A percentile compares a stretch with the other conserved stretches of the same genome.
Evolutionary conservation across 495 filamentous ascomycete genomes (phyloP).

Genomic region (Hypoxylon perforatum): DNA sequence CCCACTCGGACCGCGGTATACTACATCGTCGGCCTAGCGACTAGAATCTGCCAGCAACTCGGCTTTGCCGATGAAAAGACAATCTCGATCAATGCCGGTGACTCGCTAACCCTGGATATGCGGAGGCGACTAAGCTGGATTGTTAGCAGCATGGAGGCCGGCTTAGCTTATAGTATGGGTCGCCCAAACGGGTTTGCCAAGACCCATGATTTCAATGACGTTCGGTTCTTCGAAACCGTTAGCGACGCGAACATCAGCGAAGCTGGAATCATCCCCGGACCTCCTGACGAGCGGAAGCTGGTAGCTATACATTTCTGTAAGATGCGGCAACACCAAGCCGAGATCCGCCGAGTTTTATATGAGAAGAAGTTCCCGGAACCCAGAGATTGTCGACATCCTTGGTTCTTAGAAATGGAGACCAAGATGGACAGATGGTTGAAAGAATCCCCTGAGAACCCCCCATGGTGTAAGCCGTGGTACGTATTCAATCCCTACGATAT

Average conservation of each 20-base stretch:
- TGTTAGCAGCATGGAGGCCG: constrained; percentile 84
- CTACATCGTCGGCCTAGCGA: constrained; percentile 88
- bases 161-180: constrained; percentile 85
- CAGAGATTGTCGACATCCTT: constrained; percentile 79
- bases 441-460: constrained; percentile 55
- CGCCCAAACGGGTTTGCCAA: constrained; percentile 85
- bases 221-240: constrained; percentile 80
- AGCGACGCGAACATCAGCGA: constrained; percentile 83
- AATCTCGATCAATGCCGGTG: constrained; percentile 66
- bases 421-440: constrained; percentile 79
- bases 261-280: constrained; percentile 77
- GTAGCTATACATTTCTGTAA: constrained; percentile 91
- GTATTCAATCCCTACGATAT: constrained; percentile 18
- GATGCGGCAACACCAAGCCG: constrained; percentile 88
- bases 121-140: constrained; percentile 88
- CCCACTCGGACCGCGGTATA: constrained; percentile 90
- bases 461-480: constrained; percentile 66
- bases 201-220: constrained; percentile 79
- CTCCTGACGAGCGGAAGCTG: constrained; percentile 78
- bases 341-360: constrained; percentile 86
- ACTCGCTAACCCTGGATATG: constrained; percentile 83
- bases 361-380: constrained; percentile 79
- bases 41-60: constrained; percentile 85
- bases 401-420: constrained; percentile 82
- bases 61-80: constrained; percentile 88